Evolutionary conservation across 441 rosid genomes (phyloP).

Genomic region (Metrosideros polymorpha): DNA sequence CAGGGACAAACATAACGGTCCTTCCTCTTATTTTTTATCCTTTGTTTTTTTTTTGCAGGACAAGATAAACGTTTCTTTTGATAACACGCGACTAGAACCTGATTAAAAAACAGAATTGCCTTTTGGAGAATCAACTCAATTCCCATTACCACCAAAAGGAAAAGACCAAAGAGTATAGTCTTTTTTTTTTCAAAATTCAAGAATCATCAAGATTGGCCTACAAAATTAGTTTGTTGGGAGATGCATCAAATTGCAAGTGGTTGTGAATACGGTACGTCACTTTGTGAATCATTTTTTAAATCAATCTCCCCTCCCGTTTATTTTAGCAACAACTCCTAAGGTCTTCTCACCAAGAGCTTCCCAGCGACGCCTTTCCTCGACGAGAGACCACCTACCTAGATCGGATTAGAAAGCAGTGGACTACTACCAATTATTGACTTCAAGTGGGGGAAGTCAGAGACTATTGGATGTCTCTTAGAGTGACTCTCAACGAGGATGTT

Average conservation of each 20-base stretch:
- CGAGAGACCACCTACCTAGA: too few species aligned
- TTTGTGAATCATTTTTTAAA: not conserved
- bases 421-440: too few species aligned
- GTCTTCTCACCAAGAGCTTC: too few species aligned
- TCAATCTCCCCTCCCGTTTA: not conserved
- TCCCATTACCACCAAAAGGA: not conserved
- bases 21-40: not conserved
- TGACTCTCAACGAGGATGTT: too few species aligned
- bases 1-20: not conserved
- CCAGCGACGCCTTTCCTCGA: too few species aligned
- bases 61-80: not conserved
- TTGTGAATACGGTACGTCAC: not conserved
- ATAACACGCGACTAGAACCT: not conserved
- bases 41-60: not conserved
- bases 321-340: too few species aligned
- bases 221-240: not conserved
- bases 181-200: too few species aligned
- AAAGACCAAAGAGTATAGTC: not conserved
- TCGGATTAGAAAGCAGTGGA: too few species aligned
- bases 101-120: not conserved
- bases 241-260: not conserved
- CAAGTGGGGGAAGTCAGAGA: too few species aligned
- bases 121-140: not conserved
- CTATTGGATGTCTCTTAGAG: too few species aligned
- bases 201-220: not conserved